Evolutionary conservation across 2,329 filamentous ascomycete species (phyloP).

Genomic region (Harringtonia lauricola): DNA sequence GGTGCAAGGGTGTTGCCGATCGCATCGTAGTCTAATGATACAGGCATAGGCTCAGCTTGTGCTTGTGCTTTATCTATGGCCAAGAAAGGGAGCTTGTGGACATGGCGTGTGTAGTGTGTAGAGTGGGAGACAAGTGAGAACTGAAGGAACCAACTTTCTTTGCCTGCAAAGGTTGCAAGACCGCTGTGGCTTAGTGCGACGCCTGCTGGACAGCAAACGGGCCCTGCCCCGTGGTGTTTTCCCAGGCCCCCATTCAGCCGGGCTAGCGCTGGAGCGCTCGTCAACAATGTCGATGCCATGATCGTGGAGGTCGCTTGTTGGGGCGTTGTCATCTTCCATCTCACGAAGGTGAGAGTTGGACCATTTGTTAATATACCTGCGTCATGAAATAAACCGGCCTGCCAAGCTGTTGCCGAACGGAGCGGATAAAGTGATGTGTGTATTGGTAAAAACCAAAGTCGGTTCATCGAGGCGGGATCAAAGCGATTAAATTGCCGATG

Average conservation of each 20-base stretch:
- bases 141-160: conserved; percentile 19
- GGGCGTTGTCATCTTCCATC: not conserved
- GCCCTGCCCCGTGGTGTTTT: conserved; percentile 3
- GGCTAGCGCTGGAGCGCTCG: not conserved
- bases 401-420: not conserved
- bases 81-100: not conserved
- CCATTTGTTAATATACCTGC: not conserved
- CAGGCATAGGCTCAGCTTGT: not conserved
- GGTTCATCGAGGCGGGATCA: too few relatives aligned
- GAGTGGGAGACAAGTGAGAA: not conserved
- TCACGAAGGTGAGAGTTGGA: not conserved
- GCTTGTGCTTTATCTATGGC: too few relatives aligned
- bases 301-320: not conserved
- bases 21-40: conserved; percentile 1
- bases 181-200: conserved; percentile 22
- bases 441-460: not conserved
- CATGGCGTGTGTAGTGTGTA: not conserved
- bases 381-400: not conserved
- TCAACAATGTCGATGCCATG: not conserved
- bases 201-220: conserved; percentile 12
- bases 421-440: not conserved
- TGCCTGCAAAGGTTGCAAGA: conserved; percentile 23
- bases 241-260: conserved; percentile 3
- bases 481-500: not conserved
- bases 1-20: conserved; percentile 1